Evolutionary conservation across 805 yeast species (phyloP), one percentile per base, ranked within the genome.

Genomic region (Cyberlindnera japonica): DNA sequence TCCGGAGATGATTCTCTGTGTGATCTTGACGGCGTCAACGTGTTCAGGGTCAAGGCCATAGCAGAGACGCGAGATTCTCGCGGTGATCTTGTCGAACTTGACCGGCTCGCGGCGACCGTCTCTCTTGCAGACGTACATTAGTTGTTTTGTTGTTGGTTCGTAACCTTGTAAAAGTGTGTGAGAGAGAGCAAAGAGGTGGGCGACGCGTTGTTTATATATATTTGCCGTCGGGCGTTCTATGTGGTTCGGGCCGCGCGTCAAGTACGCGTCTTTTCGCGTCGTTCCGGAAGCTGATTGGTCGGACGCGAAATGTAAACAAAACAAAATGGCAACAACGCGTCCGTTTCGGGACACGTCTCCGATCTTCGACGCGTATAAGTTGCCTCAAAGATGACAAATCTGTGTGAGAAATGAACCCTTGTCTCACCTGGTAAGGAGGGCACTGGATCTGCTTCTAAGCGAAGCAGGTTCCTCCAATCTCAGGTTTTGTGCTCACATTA

Each of bases 61-160:
- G 55, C 98, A 90, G 48, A 93, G 77, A 59, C 96, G 84, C 51
- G 91, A 84, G 47, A 93, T 85, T 60, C 95, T 77, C 36, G 98
- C 96, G 40, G 98, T 91, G 74, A 93, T 91, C 67, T 91, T 90
- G 66, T 90, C 97, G 65, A 90, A 90, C 62, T 90, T 84, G 45
- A 90, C 96, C 28, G 91, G 93, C 69, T 89, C 97, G 65, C 82
- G 79, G 64, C 83, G 91, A 53, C 97, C 97, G 69, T 88, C 95
- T 78, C 96, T 82, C 64, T 88, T 88, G 61, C 71, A 75, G 55
- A 89, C 96, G 65, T 77, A 86, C 95, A 88, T 87, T 22, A 17
- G 34, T 14, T 18, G 8, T 15, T 5, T 26, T 23, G 38, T 29
- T 30, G 7, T 14, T 31, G 27, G 39, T 31, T 11, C 5, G 37